These are phyloP conservation scores for Fusarium sp. DNA, from an alignment of 2,329 filamentous ascomycete genomes.

Conservation along the genomic window DNA sequence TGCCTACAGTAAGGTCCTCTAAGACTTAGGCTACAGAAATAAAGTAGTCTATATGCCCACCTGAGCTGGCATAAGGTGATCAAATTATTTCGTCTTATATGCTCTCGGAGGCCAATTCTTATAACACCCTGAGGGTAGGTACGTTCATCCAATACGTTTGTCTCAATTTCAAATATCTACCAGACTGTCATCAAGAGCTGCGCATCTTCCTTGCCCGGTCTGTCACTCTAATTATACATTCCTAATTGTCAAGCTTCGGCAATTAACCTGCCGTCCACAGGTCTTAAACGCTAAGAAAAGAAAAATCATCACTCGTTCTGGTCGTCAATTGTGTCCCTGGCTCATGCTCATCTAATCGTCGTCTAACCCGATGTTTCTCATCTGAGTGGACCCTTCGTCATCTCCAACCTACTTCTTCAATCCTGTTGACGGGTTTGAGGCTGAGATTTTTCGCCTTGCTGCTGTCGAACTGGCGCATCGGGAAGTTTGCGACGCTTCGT, in stretches of 20 bases:
- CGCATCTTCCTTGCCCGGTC: not conserved
- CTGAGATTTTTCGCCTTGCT: not conserved
- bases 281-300: constrained; percentile 6
- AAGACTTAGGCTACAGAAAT: too few species aligned
- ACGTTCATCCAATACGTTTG: not conserved
- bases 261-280: constrained; percentile 10
- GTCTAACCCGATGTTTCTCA: not conserved
- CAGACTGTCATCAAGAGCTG: constrained; percentile 10
- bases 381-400: not conserved
- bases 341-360: not conserved
- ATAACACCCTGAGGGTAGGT: too few species aligned
- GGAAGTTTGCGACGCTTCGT: constrained; percentile 28
- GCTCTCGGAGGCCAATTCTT: too few species aligned
- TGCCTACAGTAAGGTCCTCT: too few species aligned
- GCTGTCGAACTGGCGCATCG: not conserved
- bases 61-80: too few species aligned
- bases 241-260: constrained; percentile 8
- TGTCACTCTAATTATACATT: constrained; percentile 14
- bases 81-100: too few species aligned
- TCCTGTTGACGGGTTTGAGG: not conserved
- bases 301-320: not conserved
- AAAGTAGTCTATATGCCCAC: too few species aligned
- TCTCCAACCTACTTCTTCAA: not conserved
- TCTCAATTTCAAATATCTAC: constrained; percentile 1
- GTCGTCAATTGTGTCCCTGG: not conserved